A percentile compares a stretch with the other conserved stretches of the same genome.
phyloP scores from a whole-genome alignment of 2,329 filamentous ascomycete species.

The Phyllosticta ampelicida region DNA sequence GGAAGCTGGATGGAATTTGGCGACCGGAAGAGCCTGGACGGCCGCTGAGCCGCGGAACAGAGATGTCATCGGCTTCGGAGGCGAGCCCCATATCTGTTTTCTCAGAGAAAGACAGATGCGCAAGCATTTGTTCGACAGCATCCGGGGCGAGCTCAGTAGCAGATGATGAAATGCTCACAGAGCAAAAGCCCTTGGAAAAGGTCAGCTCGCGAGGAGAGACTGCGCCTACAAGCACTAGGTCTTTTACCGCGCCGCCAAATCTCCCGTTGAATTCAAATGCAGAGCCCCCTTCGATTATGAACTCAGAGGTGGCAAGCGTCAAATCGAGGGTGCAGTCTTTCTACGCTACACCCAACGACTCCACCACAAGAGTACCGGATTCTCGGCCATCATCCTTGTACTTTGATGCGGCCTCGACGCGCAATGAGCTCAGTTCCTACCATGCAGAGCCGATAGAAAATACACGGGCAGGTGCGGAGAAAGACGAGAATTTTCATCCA shows the following conservation, averaged over 20 bases:
- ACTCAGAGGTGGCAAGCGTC: conserved; percentile 21
- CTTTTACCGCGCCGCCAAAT: conserved; percentile 2
- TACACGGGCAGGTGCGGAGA: not conserved
- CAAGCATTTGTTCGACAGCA: conserved; percentile 15
- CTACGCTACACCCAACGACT: conserved; percentile 20
- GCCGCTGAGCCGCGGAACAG: conserved; percentile 20
- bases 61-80: conserved; percentile 16
- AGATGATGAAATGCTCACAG: conserved; percentile 15
- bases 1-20: conserved; percentile 38
- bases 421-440: not conserved
- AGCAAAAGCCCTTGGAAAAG: not conserved
- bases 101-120: conserved; percentile 26
- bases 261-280: not conserved
- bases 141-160: conserved; percentile 19
- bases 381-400: conserved; percentile 3
- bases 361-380: not conserved
- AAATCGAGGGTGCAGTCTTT: conserved; percentile 28
- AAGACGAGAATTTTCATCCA: not conserved
- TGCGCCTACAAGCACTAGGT: not conserved
- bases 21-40: conserved; percentile 31
- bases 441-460: not conserved
- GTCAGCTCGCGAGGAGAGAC: not conserved
- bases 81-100: conserved; percentile 17
- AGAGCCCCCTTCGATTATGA: not conserved
- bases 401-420: conserved; percentile 5